Evolutionary conservation across 495 filamentous ascomycete genomes (phyloP), one percentile per base, ranked within the genome.

Genomic region (Aspergillus homomorphus): DNA sequence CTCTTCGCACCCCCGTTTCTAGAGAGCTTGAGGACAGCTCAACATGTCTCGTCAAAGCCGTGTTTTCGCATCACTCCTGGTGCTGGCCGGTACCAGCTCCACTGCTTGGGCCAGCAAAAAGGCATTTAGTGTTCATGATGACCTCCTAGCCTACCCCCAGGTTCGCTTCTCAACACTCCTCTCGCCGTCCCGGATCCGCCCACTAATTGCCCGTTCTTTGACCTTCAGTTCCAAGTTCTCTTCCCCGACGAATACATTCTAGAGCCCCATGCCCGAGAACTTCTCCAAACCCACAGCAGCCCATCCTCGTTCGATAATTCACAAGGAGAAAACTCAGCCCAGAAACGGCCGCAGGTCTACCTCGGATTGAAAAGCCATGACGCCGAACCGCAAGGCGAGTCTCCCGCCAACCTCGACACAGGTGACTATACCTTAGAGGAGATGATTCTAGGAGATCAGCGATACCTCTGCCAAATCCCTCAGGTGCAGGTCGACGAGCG

Each of bases 91-190:
- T 45, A 72, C 77, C 54, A 74, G 66, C 15, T 69, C 74, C 5
- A 70, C 68, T 45, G 77, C 73, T 23, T 72, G 76, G 60, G 85
- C 83, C 4, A 77, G 71, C 57, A 83, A 80, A 58, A 78, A 78
- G 65, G 74, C 82, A 24, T 92, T 92, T 74, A 91, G 84, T 65
- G 87, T 96, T 30, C 85, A 95, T 65, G 92, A 98, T 67, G 94
- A 98, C 70, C 70, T 98, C 10, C 79, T 96, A 38, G 93, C 94
- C 20, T 91, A 88, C 77, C 94, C 94, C 23, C 94, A 97, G 78
- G 91, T 95, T 73, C 30, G 76, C 68, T 51, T 16, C 30, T 14
- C 15, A 1, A 22, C 49, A 52, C 24, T 45, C 51, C 33, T 54
- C 51, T 15, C n/a, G n/a, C 14, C 33, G 45, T 19, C 26, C 60